Base-by-base conservation (phyloP, 371 early-diverging fungal species). In the Catenaria anguillulae region DNA sequence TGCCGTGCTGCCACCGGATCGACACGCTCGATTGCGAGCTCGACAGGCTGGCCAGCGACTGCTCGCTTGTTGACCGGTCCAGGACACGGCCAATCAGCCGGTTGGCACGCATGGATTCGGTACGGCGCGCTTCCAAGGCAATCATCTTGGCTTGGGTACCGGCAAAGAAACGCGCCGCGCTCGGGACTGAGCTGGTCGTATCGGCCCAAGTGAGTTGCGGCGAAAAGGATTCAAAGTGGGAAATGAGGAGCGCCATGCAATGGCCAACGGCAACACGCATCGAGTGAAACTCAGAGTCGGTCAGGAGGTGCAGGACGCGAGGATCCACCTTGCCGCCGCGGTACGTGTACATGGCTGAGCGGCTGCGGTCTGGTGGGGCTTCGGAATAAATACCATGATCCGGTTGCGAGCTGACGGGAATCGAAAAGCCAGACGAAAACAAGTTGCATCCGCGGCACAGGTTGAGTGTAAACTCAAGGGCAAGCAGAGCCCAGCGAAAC, bases 401-500 rank as follows among this genome's bases (percentile, higher is more conserved):
- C n/a, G n/a, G n/a, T n/a, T n/a, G n/a, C n/a, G n/a, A n/a, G n/a
- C n/a, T n/a, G 10, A 17, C 40, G 10, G 40, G 40, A 5, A 17
- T 10, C 10, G 10, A 10, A 17, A 17, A 10, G 5, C 10, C 40
- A 5, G 40, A 40, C 10, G 40, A 5, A 5, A 17, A 40, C 10
- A 17, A 5, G 10, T 5, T 40, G 40, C 40, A 40, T 17, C 10
- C 40, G 15, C 52, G 52, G 29, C 29, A 50, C 8, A 85, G 81
- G 24, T 78, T 70, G 82, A 87, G 85, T 2, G 87, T 85, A 68
- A 88, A 87, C 67, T 90, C 88, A 2, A 92, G 77, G 1, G 91
- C 90, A 55, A 82, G 74, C 45, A 92, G 85, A 4, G 87, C 87
- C 92, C 92, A 92, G 31, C 88, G 80, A 73, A 89, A 88, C 0